Conservation (phyloP, 345 rosid species). For the Passiflora organensis region DNA sequence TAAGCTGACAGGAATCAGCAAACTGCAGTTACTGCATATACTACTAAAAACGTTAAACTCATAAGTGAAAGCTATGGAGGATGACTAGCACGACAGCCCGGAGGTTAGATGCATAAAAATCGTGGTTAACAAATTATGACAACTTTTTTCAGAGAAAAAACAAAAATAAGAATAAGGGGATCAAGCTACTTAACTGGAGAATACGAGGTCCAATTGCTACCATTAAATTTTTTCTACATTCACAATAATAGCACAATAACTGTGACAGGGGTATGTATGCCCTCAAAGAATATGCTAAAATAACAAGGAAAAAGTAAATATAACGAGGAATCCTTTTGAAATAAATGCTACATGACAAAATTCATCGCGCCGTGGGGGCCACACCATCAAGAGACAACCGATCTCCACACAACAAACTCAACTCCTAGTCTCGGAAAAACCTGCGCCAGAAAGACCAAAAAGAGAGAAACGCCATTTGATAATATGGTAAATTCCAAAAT, state of each 20-base stretch:
- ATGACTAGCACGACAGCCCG: too few species aligned
- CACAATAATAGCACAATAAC: constrained; percentile 24
- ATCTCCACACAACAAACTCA: constrained; percentile 21
- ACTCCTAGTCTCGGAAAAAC: constrained; percentile 28
- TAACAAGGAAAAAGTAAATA: constrained; percentile 7
- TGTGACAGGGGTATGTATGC: constrained; percentile 6
- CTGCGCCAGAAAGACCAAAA: constrained; percentile 20
- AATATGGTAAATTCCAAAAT: neutral
- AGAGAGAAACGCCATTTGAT: neutral
- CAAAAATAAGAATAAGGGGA: neutral
- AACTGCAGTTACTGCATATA: too few species aligned
- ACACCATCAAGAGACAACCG: constrained; percentile 26
- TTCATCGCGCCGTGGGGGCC: constrained; percentile 26
- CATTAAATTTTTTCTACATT: constrained; percentile 23
- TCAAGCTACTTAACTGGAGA: neutral
- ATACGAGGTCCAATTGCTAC: neutral
- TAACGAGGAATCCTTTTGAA: constrained; percentile 14
- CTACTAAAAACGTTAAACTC: too few species aligned
- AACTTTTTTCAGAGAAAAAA: too few species aligned
- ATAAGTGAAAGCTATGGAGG: too few species aligned
- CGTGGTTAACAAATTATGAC: too few species aligned
- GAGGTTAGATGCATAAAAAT: too few species aligned
- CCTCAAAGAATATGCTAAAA: constrained; percentile 27
- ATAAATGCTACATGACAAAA: constrained; percentile 27
- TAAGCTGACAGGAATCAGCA: too few species aligned